Conservation (phyloP, 2,329 filamentous ascomycete species). For the Aotearoamyces nothofagi region DNA sequence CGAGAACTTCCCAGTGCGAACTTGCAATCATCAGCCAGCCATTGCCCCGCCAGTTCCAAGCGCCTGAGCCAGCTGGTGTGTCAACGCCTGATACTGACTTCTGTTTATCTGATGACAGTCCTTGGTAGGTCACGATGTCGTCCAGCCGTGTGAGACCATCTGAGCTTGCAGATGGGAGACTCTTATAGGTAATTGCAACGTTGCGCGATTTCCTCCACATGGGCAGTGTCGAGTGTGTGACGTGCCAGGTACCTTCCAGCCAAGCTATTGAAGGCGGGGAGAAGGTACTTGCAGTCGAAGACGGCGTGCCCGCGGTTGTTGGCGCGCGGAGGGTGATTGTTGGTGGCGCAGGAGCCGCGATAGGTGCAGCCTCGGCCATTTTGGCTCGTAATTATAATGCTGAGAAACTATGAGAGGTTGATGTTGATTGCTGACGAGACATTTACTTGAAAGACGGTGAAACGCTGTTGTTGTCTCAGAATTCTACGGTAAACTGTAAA, state of each 20-base stretch:
- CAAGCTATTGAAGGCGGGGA: conserved; percentile 35
- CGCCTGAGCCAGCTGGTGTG: conserved; percentile 26
- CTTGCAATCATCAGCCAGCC: conserved; percentile 58
- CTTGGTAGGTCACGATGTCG: conserved; percentile 59
- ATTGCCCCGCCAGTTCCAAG: conserved; percentile 67
- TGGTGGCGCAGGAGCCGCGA: too few relatives aligned
- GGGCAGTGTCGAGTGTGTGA: conserved; percentile 59
- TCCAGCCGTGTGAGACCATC: conserved; percentile 30
- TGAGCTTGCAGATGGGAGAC: conserved; percentile 22
- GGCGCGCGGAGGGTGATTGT: conserved; percentile 28
- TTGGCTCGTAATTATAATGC: too few relatives aligned
- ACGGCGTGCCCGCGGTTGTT: conserved; percentile 16
- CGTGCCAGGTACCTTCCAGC: conserved; percentile 54
- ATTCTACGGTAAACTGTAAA: too few relatives aligned
- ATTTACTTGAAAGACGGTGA: too few relatives aligned
- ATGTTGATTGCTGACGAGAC: too few relatives aligned
- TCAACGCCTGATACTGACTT: conserved; percentile 54
- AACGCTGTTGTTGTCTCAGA: too few relatives aligned
- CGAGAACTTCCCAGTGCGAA: conserved; percentile 70
- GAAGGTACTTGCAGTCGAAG: conserved; percentile 18
- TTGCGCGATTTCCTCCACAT: conserved; percentile 76
- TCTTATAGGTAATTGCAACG: conserved; percentile 62
- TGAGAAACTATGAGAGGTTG: too few relatives aligned
- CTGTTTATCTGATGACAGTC: conserved; percentile 30
- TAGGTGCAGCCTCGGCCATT: too few relatives aligned